phyloP scores from a whole-genome alignment of 208 protist species.

The Crithidia sp. region DNA sequence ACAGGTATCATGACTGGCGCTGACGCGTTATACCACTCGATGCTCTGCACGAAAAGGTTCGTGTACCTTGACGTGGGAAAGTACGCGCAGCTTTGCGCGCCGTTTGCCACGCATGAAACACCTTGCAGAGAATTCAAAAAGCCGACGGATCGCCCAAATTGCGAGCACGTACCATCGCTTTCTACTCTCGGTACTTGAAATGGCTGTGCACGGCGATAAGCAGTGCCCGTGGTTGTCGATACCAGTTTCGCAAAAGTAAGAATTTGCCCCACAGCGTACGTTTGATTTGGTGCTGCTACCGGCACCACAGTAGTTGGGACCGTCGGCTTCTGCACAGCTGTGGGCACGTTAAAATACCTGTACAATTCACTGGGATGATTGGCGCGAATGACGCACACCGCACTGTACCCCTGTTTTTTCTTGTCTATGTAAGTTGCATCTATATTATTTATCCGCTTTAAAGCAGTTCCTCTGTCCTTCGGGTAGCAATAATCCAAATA shows the following conservation, averaged over 20 bases:
- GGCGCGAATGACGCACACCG: conserved; percentile 62
- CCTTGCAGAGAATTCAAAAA: conserved; percentile 67
- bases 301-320: not conserved
- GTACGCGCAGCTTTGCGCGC: conserved; percentile 41
- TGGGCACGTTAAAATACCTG: conserved; percentile 73
- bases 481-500: conserved; percentile 66
- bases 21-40: conserved; percentile 12
- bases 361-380: conserved; percentile 71
- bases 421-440: conserved; percentile 49
- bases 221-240: not conserved
- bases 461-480: conserved; percentile 36
- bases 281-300: not conserved
- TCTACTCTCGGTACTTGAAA: conserved; percentile 45
- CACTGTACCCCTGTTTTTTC: conserved; percentile 31
- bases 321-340: conserved; percentile 38
- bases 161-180: conserved; percentile 51
- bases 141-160: conserved; percentile 30
- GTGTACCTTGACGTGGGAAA: conserved; percentile 49
- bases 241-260: conserved; percentile 39
- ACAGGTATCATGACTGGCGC: conserved; percentile 34
- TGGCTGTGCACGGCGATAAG: conserved; percentile 40
- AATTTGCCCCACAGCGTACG: conserved; percentile 35
- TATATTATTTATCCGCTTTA: conserved; percentile 50
- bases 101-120: conserved; percentile 52
- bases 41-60: conserved; percentile 56